Evolutionary conservation across 75 land plant species (phyloP).

Genomic region (Chamaecyparis obtusa): DNA sequence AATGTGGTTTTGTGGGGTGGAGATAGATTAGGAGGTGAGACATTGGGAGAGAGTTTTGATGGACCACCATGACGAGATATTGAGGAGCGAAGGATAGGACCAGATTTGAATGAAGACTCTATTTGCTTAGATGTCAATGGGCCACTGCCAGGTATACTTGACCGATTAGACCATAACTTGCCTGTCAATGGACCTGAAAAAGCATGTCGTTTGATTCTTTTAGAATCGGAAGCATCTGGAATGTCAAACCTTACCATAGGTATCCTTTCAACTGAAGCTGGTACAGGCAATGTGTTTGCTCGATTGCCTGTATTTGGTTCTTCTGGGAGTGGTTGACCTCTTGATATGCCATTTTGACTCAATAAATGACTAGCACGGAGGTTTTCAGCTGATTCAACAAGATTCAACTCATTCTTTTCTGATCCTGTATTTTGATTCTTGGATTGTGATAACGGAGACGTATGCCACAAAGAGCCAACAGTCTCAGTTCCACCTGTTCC

Average conservation of each 20-base stretch:
- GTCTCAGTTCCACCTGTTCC: conserved; percentile 3
- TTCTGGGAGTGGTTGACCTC: conserved; percentile 24
- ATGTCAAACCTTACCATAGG: conserved; percentile 17
- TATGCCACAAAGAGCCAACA: conserved; percentile 34
- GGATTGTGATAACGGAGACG: conserved; percentile 40
- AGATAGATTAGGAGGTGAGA: conserved; percentile 48
- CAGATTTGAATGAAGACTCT: conserved; percentile 19
- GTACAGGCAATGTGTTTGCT: conserved; percentile 18
- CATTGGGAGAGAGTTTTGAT: conserved; percentile 31
- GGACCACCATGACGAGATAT: conserved; percentile 11
- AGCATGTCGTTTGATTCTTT: conserved; percentile 46
- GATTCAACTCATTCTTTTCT: conserved; percentile 4
- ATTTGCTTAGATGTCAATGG: conserved; percentile 27
- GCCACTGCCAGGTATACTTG: conserved; percentile 29
- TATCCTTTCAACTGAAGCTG: conserved; percentile 18
- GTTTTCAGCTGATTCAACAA: conserved; percentile 12
- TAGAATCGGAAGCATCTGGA: conserved; percentile 20
- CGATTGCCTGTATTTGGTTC: conserved; percentile 25
- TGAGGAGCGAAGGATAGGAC: conserved; percentile 12
- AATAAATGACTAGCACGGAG: conserved; percentile 17
- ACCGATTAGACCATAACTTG: no score
- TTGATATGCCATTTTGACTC: conserved; percentile 5
- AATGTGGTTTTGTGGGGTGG: conserved; percentile 53
- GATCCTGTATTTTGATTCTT: conserved; percentile 10
- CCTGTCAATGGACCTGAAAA: conserved; percentile 57